Conservation (phyloP, 31 red algal genomes). For the Porphyra umbilicalis region DNA sequence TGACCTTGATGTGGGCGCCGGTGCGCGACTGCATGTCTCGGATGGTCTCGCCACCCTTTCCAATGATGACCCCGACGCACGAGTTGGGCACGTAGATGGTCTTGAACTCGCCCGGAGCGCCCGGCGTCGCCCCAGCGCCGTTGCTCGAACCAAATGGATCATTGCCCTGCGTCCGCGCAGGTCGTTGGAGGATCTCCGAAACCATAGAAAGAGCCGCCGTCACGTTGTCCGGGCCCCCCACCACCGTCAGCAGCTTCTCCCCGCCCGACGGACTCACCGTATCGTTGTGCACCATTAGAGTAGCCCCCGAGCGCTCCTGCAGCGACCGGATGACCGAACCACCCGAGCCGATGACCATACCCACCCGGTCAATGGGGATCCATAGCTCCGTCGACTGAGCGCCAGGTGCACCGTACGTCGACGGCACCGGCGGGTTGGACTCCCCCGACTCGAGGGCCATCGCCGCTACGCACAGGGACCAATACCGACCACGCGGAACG, state of each 20-base stretch:
- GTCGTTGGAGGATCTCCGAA: conserved; percentile 37
- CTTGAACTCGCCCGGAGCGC: conserved; percentile 40
- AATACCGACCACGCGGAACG: background rate
- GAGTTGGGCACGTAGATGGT: conserved; percentile 75
- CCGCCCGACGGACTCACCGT: conserved; percentile 11
- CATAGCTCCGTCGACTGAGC: conserved; percentile 39
- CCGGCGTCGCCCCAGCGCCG: background rate
- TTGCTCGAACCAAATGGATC: background rate
- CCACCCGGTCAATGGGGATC: conserved; percentile 59
- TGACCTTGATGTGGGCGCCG: conserved; percentile 82
- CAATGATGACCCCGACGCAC: conserved; percentile 86
- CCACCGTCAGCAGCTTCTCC: conserved; percentile 79
- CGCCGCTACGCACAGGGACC: background rate
- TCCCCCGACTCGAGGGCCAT: background rate
- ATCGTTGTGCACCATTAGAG: conserved; percentile 50
- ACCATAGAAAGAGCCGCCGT: conserved; percentile 56
- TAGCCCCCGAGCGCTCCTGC: conserved; percentile 44
- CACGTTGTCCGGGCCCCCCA: conserved; percentile 46
- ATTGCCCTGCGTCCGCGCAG: conserved; percentile 3
- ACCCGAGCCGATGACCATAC: conserved; percentile 45
- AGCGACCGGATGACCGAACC: conserved; percentile 49
- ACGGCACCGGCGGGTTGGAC: background rate
- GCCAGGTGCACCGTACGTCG: background rate
- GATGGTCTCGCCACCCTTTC: conserved; percentile 86
- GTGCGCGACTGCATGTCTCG: conserved; percentile 73